Evolutionary conservation across 306 rosid species (phyloP), one percentile per base, ranked within the genome.

Genomic region (Casuarina glauca): DNA sequence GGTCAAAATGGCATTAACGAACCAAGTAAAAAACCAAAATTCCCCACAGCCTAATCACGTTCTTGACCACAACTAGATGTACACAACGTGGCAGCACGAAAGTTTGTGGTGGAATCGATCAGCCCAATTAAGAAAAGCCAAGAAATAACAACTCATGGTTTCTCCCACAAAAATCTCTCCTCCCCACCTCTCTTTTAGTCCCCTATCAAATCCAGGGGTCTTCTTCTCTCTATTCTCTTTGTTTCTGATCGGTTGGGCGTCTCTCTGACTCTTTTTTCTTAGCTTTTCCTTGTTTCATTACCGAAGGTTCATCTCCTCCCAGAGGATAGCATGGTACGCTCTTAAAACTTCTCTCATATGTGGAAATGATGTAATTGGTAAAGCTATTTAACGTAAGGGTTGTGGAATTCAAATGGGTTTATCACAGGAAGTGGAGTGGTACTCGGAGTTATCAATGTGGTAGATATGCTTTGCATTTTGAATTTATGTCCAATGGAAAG

Each of bases 141-240:
- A 46, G 60, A 45, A 53, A 67, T 53, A 45, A 46, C 69, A 5
- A 69, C 69, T 73, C 74, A 32, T 73, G 54, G 58, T 77, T 68
- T 69, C 70, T 54, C 70, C 82, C 82, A 71, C 76, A 78, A 72
- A 78, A 72, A 71, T 71, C 76, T 78, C 81, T 39, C 76, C 54
- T 36, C 81, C 81, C 72, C 19, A 36, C 35, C 6, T n/a, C 72
- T 60, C 64, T 32, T 42, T 38, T 78, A 69, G 35, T 54, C 69
- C 39, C 41, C 73, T 46, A 46, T 45, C 71, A 58, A 58, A 78
- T 11, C 6, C 60, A 19, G 32, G 66, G 3, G 20, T 16, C 19
- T 69, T 17, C 16, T 62, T 11, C 69, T 62, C 8, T 35, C 13
- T n/a, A 16, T 16, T 15, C 46, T 64, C 70, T 64, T 39, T 4